Conservation (phyloP, 768 basidiomycete species). For the Kwoniella bestiolae region DNA sequence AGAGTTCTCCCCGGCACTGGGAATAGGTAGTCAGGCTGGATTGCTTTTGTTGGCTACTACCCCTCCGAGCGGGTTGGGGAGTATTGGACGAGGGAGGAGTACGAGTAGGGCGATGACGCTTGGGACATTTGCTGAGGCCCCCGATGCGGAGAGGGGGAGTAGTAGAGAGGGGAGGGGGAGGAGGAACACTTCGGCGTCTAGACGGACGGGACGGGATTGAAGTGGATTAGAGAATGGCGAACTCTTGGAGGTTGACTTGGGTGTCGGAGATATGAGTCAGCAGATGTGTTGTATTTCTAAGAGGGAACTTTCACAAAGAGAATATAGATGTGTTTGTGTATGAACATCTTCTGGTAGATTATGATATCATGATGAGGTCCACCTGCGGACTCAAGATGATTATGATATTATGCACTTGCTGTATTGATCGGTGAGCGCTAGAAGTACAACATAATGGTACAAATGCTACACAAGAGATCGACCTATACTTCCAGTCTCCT, state of each 20-base stretch:
- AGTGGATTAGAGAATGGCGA: neutral
- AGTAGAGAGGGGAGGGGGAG: constrained; percentile 3
- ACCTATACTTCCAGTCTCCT: neutral
- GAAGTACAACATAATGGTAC: too few relatives aligned
- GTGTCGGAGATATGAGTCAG: too few relatives aligned
- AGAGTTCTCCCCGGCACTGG: constrained; percentile 35
- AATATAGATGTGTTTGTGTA: too few relatives aligned
- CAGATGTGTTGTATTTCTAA: too few relatives aligned
- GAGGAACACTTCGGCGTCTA: constrained; percentile 2
- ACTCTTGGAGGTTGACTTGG: too few relatives aligned
- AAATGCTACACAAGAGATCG: too few relatives aligned
- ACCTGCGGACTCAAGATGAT: too few relatives aligned
- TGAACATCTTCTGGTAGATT: too few relatives aligned
- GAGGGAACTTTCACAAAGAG: too few relatives aligned
- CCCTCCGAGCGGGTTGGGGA: constrained; percentile 26
- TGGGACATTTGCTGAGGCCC: neutral
- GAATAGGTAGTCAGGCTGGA: constrained; percentile 44
- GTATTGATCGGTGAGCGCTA: too few relatives aligned
- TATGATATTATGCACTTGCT: too few relatives aligned
- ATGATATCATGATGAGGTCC: too few relatives aligned
- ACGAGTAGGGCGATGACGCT: constrained; percentile 18
- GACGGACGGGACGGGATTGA: neutral
- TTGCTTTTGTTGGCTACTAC: constrained; percentile 46
- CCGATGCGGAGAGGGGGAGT: neutral
- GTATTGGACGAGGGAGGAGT: constrained; percentile 25